These are phyloP conservation scores for Dioscorea alata DNA, from an alignment of 106 monocot genomes.

Conservation along the genomic window DNA sequence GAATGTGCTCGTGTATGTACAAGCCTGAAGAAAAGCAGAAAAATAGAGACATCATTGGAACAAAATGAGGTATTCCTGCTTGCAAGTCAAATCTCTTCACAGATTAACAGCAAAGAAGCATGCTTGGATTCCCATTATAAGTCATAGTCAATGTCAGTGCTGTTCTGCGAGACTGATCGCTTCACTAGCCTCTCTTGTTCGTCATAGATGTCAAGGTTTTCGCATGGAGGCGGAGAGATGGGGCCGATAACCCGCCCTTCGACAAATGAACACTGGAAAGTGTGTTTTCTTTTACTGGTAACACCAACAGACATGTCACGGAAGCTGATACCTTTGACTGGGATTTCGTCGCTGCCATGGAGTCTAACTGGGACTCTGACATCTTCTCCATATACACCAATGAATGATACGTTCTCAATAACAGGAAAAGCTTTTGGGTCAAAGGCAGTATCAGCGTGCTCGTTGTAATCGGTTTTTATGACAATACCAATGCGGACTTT, in stretches of 20 bases:
- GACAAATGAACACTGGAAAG: slow-evolving; percentile 59
- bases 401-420: slow-evolving; percentile 32
- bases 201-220: slow-evolving; percentile 56
- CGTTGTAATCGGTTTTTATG: slow-evolving; percentile 55
- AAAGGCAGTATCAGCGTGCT: slow-evolving; percentile 47
- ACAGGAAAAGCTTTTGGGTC: slow-evolving; percentile 39
- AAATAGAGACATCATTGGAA: too few relatives aligned
- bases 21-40: too few relatives aligned
- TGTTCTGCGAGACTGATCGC: slow-evolving; percentile 20
- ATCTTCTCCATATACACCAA: slow-evolving; percentile 25
- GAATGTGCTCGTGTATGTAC: too few relatives aligned
- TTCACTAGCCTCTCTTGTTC: slow-evolving; percentile 36
- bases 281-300: slow-evolving; percentile 25
- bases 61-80: too few relatives aligned
- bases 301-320: slow-evolving; percentile 29
- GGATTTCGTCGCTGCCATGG: slow-evolving; percentile 52
- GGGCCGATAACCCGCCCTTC: slow-evolving; percentile 37
- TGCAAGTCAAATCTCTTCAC: not conserved
- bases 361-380: slow-evolving; percentile 52
- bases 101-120: not conserved
- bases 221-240: slow-evolving; percentile 45
- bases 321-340: slow-evolving; percentile 39
- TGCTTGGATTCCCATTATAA: slow-evolving; percentile 9
- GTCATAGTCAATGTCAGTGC: slow-evolving; percentile 35
- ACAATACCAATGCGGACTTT: slow-evolving; percentile 42